Base-by-base conservation (phyloP, 2,329 filamentous ascomycete genomes). In the Phyllosticta citriasiana region DNA sequence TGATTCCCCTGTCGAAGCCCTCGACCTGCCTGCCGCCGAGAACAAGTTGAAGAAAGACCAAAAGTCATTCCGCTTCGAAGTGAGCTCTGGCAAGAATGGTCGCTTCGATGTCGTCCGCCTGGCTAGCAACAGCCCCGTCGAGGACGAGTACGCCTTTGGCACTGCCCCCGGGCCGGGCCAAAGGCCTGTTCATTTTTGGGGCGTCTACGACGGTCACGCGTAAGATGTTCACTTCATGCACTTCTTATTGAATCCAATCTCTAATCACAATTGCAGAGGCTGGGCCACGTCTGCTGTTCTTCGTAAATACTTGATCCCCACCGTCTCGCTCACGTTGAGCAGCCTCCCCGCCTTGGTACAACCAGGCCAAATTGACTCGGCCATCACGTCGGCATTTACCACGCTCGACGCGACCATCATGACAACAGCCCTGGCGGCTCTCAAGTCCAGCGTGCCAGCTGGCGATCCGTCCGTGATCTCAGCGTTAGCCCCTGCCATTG, bases 341-440 rank as follows among this genome's bases (percentile, higher is more conserved):
- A 62, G 63, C 1, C 65, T 80, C 0, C 63, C 69, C 0, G n/a
- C 63, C 16, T 14, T 59, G 19, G 68, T 65, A 10, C 74, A 80
- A 22, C 76, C 78, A 59, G 74, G 79, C 10, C 74, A 78, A 2
- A 76, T 86, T 25, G 79, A 81, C 30, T 70, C 69, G 12, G 80
- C 81, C 3, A 84, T 87, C 73, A 82, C 81, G 71, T 77, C 79
- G 57, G 77, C 79, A 25, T 88, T 87, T 66, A 72, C 78, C 1
- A 76, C 78, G 53, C 77, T 84, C 0, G 84, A 87, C 67, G 77
- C 84, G 57, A 80, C 81, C n/a, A 79, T 87, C 51, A 81, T 78
- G 68, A 62, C 64, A 24, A 66, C 62, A 1, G 78, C 76, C 5
- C 67, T 70, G 10, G 65, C 69, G 7, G 72, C 76, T 3, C 62